Evolutionary conservation across 2,329 filamentous ascomycete species (phyloP), one percentile per base, ranked within the genome.

Genomic region (Diaporthe capsici): DNA sequence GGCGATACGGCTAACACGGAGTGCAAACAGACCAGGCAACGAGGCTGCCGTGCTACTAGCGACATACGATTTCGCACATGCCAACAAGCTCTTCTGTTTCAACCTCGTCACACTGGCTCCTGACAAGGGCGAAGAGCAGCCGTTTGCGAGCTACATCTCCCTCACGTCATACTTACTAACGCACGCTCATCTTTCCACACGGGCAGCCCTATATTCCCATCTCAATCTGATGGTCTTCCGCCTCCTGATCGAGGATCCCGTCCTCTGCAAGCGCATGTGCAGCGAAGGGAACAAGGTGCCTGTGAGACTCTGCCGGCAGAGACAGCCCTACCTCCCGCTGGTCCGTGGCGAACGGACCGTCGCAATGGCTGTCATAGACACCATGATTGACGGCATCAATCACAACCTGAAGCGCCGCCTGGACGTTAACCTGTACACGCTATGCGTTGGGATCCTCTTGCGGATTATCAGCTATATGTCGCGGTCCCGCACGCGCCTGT

Each of bases 1-100:
- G 22, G 61, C 61, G 20, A 47, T n/a, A 25, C 13, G 39, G 55
- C 71, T 78, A 42, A 77, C 60, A 9, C 9, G 9, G 22, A 3
- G 25, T 51, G 17, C 4, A 34, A 39, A 3, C 53, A 97, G 95
- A 78, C 97, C 97, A 1, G 92, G 92, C 3, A 90, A 92, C 75
- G 92, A 96, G 83, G 94, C 95, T 22, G 92, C 96, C 6, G 88
- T 97, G 3, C 86, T 98, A 5, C 88, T 99, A 47, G 93, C 95
- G 0, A 93, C 95, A 0, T 99, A 98, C 82, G 97, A 98, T 83
- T 98, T 98, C 82, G 92, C 93, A 4, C 94, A 98, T 81, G 94
- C 96, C 47, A 99, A 98, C 86, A 98, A 98, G 84, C 88, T 98
- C 12, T 98, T 99, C 84, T 96, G 95, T 83, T 94, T 94, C 82